Evolutionary conservation across 106 monocot species (phyloP).

Genomic region (Allium cepa): DNA sequence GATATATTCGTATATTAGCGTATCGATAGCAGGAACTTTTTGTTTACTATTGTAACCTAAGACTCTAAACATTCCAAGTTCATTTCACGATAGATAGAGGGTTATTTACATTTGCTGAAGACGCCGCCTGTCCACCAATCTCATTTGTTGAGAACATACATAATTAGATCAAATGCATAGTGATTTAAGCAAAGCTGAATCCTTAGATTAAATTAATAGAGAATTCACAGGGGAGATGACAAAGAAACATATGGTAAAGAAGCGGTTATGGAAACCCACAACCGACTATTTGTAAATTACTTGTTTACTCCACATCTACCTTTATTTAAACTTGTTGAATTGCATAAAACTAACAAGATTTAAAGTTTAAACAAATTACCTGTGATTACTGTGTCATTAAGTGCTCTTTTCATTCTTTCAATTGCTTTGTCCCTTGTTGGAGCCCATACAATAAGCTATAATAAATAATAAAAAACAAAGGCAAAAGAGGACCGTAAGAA

Average conservation of each 20-base stretch:
- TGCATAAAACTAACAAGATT: neutral
- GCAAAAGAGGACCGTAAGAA: neutral
- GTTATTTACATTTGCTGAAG: no score
- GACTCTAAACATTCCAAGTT: no score
- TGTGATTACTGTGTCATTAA: constrained; percentile 76
- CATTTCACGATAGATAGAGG: no score
- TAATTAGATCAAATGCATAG: no score
- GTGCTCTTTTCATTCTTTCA: constrained; percentile 93
- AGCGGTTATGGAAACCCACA: no score
- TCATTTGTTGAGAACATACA: no score
- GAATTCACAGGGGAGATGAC: neutral
- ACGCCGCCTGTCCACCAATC: no score
- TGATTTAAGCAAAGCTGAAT: neutral
- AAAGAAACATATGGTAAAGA: neutral
- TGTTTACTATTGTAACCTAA: no score
- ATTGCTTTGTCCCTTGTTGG: constrained; percentile 94
- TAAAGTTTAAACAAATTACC: constrained; percentile 24
- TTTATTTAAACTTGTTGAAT: neutral
- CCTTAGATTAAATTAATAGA: neutral
- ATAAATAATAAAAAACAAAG: neutral
- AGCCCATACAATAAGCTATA: constrained; percentile 90
- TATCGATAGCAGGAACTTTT: no score
- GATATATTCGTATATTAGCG: no score
- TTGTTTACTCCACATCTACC: neutral
- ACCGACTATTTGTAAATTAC: neutral